phyloP scores from a whole-genome alignment of 2,329 filamentous ascomycete genomes.

The Ambrosiella xylebori region DNA sequence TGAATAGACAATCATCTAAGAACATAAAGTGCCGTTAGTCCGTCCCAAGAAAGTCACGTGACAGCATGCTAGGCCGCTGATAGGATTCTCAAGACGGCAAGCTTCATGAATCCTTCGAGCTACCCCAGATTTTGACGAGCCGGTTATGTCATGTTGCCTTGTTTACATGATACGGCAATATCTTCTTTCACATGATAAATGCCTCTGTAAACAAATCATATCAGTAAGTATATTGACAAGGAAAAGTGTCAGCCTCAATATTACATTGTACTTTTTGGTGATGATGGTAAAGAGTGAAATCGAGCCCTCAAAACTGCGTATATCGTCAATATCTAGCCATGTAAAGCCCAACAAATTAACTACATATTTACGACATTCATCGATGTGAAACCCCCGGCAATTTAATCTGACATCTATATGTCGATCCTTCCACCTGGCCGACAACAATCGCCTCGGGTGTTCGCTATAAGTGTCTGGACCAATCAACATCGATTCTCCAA shows the following conservation, averaged over 20 bases:
- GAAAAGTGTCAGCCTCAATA: too few species aligned
- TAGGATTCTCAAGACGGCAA: neutral
- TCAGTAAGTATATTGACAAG: too few species aligned
- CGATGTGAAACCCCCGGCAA: neutral
- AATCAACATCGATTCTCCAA: neutral
- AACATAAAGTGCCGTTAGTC: neutral
- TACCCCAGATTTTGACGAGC: neutral
- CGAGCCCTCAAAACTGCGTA: too few species aligned
- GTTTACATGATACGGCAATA: neutral
- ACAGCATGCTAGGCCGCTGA: neutral
- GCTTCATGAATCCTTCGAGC: neutral
- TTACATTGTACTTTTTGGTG: too few species aligned
- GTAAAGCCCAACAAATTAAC: too few species aligned
- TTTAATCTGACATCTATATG: neutral
- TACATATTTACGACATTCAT: too few species aligned
- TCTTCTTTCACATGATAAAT: too few species aligned
- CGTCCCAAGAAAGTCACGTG: neutral
- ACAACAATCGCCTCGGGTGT: slow-evolving; percentile 9
- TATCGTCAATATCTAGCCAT: too few species aligned
- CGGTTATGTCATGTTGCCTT: neutral
- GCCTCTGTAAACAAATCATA: too few species aligned
- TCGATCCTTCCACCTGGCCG: slow-evolving; percentile 7
- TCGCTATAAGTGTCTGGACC: neutral
- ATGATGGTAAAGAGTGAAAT: too few species aligned
- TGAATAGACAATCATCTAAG: neutral